Percentiles rank a stretch among this genome's conserved stretches.
Conservation (phyloP, 2,329 filamentous ascomycete genomes). For the Metarhizium album region DNA sequence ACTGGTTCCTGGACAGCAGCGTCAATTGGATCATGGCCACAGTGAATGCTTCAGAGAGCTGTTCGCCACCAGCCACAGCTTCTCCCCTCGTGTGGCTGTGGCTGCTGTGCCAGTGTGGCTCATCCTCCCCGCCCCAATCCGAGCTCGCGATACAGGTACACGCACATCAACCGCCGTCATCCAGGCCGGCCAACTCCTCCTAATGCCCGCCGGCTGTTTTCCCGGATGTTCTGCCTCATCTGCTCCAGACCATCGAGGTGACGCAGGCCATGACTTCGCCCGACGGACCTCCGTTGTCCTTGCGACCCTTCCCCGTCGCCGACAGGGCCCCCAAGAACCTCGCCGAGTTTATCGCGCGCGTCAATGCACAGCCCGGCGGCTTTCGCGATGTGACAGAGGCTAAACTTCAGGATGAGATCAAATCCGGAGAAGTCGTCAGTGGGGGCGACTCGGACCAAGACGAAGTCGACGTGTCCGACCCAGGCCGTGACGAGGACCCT, state of each 20-base stretch:
- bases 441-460: constrained; percentile 30
- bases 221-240: background rate
- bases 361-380: constrained; percentile 67
- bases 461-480: constrained; percentile 35
- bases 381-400: constrained; percentile 73
- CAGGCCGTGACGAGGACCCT: constrained; percentile 33
- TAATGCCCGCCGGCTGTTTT: background rate
- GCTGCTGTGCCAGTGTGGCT: background rate
- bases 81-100: too few species aligned
- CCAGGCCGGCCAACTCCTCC: background rate
- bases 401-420: constrained; percentile 59
- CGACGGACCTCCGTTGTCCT: constrained; percentile 24
- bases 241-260: background rate
- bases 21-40: too few species aligned
- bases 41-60: too few species aligned
- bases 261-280: constrained; percentile 18
- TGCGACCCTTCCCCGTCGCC: constrained; percentile 36
- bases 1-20: too few species aligned
- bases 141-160: background rate
- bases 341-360: constrained; percentile 65
- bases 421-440: constrained; percentile 29
- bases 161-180: background rate
- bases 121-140: background rate
- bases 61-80: too few species aligned
- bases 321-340: constrained; percentile 51